Conservation (phyloP, 1,284 basidiomycete genomes). For the Puccinia sorghi region DNA sequence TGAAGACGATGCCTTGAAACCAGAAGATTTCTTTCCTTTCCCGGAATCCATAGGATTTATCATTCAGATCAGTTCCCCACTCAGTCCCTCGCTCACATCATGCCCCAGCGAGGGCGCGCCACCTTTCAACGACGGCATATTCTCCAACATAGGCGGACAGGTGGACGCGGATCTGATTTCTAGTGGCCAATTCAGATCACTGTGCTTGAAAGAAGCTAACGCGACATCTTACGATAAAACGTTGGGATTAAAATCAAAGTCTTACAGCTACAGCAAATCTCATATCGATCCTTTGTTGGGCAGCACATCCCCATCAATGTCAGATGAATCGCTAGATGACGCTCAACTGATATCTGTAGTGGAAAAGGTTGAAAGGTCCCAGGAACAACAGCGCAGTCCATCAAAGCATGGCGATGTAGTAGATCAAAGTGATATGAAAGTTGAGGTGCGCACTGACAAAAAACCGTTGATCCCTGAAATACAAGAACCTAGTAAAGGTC, state of each 20-base stretch:
- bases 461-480: neutral
- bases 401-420: neutral
- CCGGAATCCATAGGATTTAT: neutral
- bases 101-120: neutral
- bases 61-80: neutral
- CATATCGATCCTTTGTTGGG: conserved; percentile 24
- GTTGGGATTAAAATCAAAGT: neutral
- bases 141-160: neutral
- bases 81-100: neutral
- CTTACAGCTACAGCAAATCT: neutral
- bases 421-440: neutral
- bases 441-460: neutral
- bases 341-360: neutral
- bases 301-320: neutral
- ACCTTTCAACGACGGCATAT: neutral
- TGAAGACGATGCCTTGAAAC: conserved; percentile 9
- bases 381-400: neutral
- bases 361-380: conserved; percentile 17
- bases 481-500: neutral
- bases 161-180: conserved; percentile 1
- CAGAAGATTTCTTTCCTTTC: conserved; percentile 22
- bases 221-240: neutral
- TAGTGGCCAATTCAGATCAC: conserved; percentile 8
- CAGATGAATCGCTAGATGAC: conserved; percentile 10
- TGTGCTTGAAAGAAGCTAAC: neutral